Evolutionary conservation across 2,329 filamentous ascomycete genomes (phyloP).

Genomic region (Pseudogymnoascus sp.): DNA sequence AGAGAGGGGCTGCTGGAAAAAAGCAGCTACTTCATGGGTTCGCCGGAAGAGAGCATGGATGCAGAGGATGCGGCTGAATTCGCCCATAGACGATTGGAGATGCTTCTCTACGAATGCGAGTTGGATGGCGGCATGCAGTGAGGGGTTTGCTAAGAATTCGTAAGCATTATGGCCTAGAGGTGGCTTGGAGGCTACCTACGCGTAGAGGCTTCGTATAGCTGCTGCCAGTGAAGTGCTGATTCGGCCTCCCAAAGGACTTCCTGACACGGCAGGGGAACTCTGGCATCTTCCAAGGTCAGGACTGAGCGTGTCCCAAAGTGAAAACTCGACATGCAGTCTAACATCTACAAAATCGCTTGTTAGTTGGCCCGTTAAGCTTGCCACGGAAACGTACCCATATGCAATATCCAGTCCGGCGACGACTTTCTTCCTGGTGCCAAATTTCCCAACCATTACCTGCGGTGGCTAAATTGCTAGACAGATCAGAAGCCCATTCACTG

Average conservation of each 20-base stretch:
- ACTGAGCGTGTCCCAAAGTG: conserved; percentile 30
- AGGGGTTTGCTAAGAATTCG: conserved; percentile 23
- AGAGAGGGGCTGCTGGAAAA: conserved; percentile 38
- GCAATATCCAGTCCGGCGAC: conserved; percentile 34
- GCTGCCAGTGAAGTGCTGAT: conserved; percentile 29
- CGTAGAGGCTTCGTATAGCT: conserved; percentile 17
- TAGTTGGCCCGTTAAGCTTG: background rate
- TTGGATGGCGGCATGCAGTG: conserved; percentile 37
- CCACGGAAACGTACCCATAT: conserved; percentile 33
- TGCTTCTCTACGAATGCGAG: conserved; percentile 43
- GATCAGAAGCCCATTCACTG: conserved; percentile 12
- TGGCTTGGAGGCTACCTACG: conserved; percentile 12
- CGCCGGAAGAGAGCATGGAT: conserved; percentile 44
- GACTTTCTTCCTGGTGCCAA: conserved; percentile 34
- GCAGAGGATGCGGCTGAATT: conserved; percentile 42
- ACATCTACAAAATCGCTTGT: conserved; percentile 25
- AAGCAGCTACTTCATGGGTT: conserved; percentile 41
- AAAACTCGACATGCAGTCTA: conserved; percentile 36
- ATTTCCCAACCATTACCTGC: conserved; percentile 26
- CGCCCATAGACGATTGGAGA: conserved; percentile 36
- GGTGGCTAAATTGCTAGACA: background rate
- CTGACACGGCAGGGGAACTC: conserved; percentile 32
- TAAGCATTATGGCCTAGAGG: background rate
- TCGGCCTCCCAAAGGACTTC: conserved; percentile 35
- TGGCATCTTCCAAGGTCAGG: conserved; percentile 35